Conservation (phyloP, 2,329 filamentous ascomycete species). For the Sporothrix dimorphospora region DNA sequence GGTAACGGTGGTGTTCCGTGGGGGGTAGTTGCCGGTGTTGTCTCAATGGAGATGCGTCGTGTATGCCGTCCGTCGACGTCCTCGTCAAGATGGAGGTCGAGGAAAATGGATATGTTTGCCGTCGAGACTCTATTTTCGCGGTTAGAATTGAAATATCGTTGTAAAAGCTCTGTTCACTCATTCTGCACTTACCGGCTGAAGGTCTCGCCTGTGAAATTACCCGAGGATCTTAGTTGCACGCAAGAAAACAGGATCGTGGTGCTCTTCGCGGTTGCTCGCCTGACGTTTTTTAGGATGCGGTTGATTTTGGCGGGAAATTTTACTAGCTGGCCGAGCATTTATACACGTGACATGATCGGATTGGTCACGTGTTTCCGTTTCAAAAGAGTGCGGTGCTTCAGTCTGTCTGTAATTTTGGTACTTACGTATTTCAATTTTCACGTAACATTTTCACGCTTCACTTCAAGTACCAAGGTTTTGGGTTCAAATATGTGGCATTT, state of each 20-base stretch:
- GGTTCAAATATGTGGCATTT: background rate
- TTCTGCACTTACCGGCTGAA: background rate
- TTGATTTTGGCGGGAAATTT: slow-evolving; percentile 16
- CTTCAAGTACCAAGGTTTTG: too few species aligned
- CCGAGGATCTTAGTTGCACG: background rate
- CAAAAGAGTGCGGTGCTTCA: background rate
- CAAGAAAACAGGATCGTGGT: background rate
- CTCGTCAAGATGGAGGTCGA: background rate
- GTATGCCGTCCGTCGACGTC: background rate
- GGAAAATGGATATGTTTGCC: background rate
- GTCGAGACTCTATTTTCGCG: background rate
- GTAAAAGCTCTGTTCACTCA: background rate
- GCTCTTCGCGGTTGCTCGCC: background rate
- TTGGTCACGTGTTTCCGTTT: background rate
- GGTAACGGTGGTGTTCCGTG: background rate
- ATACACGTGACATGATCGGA: background rate
- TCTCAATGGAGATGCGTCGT: too few species aligned
- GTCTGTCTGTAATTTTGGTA: background rate
- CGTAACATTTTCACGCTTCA: too few species aligned
- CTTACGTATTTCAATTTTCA: background rate
- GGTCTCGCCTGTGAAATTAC: background rate
- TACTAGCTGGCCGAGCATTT: background rate
- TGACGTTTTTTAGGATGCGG: slow-evolving; percentile 16
- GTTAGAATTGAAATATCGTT: background rate
- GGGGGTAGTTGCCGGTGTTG: too few species aligned